These are phyloP conservation scores for Saksenaea oblongispora DNA, from an alignment of 371 early-diverging fungal species.

Conservation along the genomic window DNA sequence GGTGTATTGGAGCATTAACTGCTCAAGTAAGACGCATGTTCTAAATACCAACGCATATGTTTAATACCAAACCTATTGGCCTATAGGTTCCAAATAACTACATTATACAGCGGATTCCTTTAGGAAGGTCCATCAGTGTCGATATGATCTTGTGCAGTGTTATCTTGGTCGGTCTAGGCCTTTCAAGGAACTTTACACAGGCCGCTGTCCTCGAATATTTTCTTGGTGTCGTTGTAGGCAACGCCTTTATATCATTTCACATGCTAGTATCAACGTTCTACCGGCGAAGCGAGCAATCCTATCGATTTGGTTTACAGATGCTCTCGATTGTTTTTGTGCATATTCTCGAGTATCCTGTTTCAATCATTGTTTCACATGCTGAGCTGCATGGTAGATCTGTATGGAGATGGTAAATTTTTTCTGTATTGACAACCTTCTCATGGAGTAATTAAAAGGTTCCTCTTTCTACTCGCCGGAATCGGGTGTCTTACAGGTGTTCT, in stretches of 20 bases:
- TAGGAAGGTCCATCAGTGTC: constrained; percentile 22
- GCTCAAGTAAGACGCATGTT: no score
- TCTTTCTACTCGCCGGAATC: constrained; percentile 20
- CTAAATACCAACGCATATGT: no score
- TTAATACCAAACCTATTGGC: no score
- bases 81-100: constrained; percentile 32
- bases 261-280: constrained; percentile 30
- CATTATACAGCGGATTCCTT: constrained; percentile 23
- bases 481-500: constrained; percentile 11
- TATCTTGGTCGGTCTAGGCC: constrained; percentile 22
- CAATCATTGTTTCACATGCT: constrained; percentile 58
- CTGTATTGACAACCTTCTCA: not conserved
- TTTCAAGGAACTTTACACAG: constrained; percentile 27
- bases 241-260: constrained; percentile 29
- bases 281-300: constrained; percentile 35
- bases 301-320: constrained; percentile 20
- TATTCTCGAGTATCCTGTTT: constrained; percentile 21
- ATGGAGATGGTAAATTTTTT: constrained; percentile 51
- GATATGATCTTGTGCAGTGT: constrained; percentile 26
- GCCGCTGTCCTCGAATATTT: constrained; percentile 27
- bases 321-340: constrained; percentile 20
- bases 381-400: constrained; percentile 37
- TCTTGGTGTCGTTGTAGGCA: constrained; percentile 40
- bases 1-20: no score
- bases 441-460: constrained; percentile 11